phyloP scores from a whole-genome alignment of 208 protist genomes.

The Leishmania gerbilli region DNA sequence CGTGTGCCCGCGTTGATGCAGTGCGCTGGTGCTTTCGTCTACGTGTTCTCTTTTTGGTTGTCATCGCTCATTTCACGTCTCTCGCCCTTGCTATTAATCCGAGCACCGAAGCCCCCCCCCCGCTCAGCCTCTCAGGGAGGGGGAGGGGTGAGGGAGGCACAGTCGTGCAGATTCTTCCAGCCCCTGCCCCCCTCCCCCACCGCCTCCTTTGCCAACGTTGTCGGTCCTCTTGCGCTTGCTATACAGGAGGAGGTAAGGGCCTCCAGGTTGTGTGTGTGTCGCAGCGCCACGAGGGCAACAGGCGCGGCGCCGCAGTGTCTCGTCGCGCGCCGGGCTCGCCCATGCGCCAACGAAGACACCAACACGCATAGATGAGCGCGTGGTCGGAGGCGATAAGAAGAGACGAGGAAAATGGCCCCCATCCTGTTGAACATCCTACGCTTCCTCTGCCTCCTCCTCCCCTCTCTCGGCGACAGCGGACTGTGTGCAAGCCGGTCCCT shows the following conservation, averaged over 20 bases:
- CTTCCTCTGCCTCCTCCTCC: background rate
- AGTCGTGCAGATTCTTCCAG: no score
- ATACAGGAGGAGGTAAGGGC: background rate
- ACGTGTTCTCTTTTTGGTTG: no score
- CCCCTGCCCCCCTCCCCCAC: background rate
- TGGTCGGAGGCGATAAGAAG: background rate
- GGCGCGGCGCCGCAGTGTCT: background rate
- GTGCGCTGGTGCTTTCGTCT: no score
- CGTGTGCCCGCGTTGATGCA: no score
- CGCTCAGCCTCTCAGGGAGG: no score
- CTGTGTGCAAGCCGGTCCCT: background rate
- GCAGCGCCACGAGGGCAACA: background rate
- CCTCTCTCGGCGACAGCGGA: background rate
- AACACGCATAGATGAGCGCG: background rate
- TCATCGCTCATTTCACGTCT: no score
- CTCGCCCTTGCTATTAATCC: background rate
- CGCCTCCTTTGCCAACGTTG: background rate
- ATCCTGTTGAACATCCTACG: background rate
- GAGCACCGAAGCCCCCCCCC: background rate
- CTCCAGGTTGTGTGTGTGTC: background rate
- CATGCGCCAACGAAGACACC: background rate
- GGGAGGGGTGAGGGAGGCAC: no score
- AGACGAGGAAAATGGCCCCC: background rate
- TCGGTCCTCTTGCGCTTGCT: background rate
- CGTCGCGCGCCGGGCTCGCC: background rate